phyloP scores from a whole-genome alignment of 345 rosid species.

The Syzygium aromaticum region DNA sequence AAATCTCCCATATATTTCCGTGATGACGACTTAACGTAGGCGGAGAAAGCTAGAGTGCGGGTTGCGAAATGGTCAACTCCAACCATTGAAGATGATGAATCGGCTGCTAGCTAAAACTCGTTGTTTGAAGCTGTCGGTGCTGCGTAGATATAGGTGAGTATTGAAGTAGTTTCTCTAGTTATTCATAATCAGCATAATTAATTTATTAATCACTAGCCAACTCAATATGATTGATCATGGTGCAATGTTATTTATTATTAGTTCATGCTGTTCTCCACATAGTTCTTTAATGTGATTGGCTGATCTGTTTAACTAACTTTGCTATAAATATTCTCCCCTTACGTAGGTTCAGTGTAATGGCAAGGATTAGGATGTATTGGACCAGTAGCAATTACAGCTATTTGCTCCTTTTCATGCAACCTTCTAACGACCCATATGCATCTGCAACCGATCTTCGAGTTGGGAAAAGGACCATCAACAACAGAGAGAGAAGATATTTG shows the following conservation, averaged over 20 bases:
- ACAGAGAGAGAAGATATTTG: background rate
- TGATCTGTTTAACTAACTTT: background rate
- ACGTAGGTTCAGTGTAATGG: background rate
- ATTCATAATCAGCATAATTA: background rate
- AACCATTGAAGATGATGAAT: background rate
- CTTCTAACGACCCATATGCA: background rate
- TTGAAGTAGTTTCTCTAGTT: background rate
- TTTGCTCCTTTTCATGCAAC: background rate
- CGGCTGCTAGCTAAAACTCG: background rate
- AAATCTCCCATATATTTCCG: background rate
- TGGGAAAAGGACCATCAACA: background rate
- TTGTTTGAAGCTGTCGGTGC: background rate
- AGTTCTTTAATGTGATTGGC: background rate
- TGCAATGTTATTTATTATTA: background rate
- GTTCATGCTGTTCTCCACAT: background rate
- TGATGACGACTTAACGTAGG: background rate
- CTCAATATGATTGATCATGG: background rate
- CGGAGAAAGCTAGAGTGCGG: slow-evolving; percentile 3
- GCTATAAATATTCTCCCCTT: background rate
- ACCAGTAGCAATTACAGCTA: background rate
- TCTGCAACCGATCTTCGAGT: background rate
- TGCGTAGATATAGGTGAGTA: background rate
- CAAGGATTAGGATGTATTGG: background rate
- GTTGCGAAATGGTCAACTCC: slow-evolving; percentile 4
- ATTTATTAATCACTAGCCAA: background rate